Conservation (phyloP, 2,329 filamentous ascomycete genomes). For the Colletotrichum tropicicola region DNA sequence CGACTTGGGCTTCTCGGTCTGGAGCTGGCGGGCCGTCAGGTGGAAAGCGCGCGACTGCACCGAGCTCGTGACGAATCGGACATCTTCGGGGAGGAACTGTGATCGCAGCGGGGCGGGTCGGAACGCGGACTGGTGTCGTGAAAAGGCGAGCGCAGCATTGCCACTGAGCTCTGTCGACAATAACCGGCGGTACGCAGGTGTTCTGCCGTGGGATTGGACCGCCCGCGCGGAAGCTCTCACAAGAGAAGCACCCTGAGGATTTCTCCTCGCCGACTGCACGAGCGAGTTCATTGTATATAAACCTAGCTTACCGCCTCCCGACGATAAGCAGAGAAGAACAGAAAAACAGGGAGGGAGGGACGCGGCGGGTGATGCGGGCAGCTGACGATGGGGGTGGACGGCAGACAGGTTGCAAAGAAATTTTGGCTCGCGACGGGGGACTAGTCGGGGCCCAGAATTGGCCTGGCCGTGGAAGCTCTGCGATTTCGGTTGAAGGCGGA, state of each 20-base stretch:
- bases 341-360: conserved; percentile 28
- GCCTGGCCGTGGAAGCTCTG: conserved; percentile 34
- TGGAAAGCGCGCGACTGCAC: conserved; percentile 49
- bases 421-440: conserved; percentile 39
- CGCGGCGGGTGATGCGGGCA: conserved; percentile 32
- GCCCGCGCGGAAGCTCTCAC: conserved; percentile 50
- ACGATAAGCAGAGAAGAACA: conserved; percentile 35
- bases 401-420: conserved; percentile 43
- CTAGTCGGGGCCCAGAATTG: conserved; percentile 18
- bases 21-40: conserved; percentile 38
- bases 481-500: conserved; percentile 47
- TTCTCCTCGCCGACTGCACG: conserved; percentile 51
- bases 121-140: conserved; percentile 38
- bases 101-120: conserved; percentile 53
- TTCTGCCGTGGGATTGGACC: conserved; percentile 50
- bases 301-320: conserved; percentile 37
- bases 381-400: conserved; percentile 35
- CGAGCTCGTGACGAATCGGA: conserved; percentile 47
- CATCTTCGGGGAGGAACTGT: conserved; percentile 51
- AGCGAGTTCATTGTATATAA: conserved; percentile 55
- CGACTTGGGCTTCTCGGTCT: conserved; percentile 37
- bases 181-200: conserved; percentile 59
- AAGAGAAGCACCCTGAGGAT: conserved; percentile 49
- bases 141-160: conserved; percentile 37
- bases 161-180: conserved; percentile 38